Base-by-base conservation (phyloP, 495 filamentous ascomycete species). In the Penicillium soppii region DNA sequence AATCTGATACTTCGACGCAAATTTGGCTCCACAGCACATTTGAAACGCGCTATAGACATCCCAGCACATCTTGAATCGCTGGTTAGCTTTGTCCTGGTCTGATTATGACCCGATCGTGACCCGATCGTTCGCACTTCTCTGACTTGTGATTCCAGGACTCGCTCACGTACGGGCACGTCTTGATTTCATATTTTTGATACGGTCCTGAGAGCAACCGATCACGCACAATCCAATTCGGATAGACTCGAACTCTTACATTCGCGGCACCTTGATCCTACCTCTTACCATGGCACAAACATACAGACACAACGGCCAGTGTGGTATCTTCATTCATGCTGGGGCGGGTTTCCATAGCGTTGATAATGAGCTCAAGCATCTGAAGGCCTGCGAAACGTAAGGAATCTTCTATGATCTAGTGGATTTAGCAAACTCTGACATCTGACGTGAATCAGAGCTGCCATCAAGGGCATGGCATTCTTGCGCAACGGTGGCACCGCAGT, bases 261-360 rank as follows among this genome's bases (percentile, higher is more conserved):
- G 10, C 37, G 6, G 21, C 35, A 8, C n/a, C 26, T 29, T 16
- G 3, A 21, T 39, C 23, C 23, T 3, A 43, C 25, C 12, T 9
- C 35, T 26, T 36, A 64, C 22, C 1, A 76, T 74, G 70, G 57
- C 40, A 21, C 57, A 57, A 38, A 47, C 61, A 16, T 67, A 63
- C 44, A 62, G 54, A 38, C 63, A 56, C 36, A 67, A 74, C 15
- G 74, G 82, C 44, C 52, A 80, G 8, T 80, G 75, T 51, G 88
- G 87, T n/a, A 88, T 97, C 27, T 97, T 96, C 62, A 83, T 97
- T 49, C 94, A 98, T 74, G 94, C 92, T 17, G 94, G 94, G 10
- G 94, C 94, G 15, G 94, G 94, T n/a, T 97, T 87, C 60, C 94
- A 98, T 66, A 95, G 89, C 58, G 59, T 74, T 13, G 79, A 86